Evolutionary conservation across 2,329 filamentous ascomycete species (phyloP), one percentile per base, ranked within the genome.

Genomic region (Mycocentrospora acerina): DNA sequence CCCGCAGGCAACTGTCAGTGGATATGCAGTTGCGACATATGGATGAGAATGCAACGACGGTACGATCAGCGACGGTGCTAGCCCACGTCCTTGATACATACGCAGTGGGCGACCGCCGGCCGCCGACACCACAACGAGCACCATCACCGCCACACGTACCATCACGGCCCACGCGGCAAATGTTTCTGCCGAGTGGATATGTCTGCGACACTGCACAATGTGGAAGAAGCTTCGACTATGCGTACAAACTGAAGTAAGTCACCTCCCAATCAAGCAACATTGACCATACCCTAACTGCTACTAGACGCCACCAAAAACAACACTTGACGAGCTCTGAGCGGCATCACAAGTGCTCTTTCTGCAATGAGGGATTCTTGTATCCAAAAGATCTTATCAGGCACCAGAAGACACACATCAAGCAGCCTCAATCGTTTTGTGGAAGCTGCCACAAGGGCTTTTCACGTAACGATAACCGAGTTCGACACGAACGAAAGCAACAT

Each of bases 241-340:
- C 52, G 12, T 66, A 63, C 32, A 63, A 67, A 30, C 41, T 64
- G 8, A 64, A 60, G 64, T 67, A 55, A 60, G 59, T 58, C 13
- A 19, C 14, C 16, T 29, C 43, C 29, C 15, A 27, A 35, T 32
- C 24, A 15, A 7, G n/a, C 11, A 16, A 13, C 32, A 17, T 11
- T 13, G 32, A 9, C 26, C 32, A 10, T 40, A 22, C 24, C 24
- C 48, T 56, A 38, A 59, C 35, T 6, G 4, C 26, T 12, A 18
- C 2, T 26, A 66, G 62, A 36, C 63, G 64, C 44, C 64, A 67
- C 37, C 32, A 46, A 24, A 66, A 64, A 47, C 59, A 46, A 8
- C 64, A 67, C 34, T 36, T 56, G 3, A 35, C 34, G 1, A 46
- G 42, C 32, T 48, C 39, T 33, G 57, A 62, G 37, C 45, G 59